Conservation (phyloP, 169 alveolate species). For the Plasmodium blacklocki region DNA sequence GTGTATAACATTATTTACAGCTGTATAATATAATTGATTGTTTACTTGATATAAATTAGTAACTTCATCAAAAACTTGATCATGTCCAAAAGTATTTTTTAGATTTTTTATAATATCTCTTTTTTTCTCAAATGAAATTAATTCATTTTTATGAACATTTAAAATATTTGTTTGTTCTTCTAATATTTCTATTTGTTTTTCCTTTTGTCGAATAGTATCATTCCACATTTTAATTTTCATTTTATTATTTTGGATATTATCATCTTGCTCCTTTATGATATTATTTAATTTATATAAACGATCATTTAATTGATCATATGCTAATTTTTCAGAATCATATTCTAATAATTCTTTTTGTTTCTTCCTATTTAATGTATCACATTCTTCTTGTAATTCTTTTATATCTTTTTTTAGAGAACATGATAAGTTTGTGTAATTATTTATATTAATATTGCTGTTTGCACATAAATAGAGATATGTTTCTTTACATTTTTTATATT, state of each 20-base stretch:
- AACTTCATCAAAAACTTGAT: conserved; percentile 81
- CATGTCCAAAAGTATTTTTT: conserved; percentile 61
- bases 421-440: conserved; percentile 12
- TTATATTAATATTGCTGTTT: conserved; percentile 49
- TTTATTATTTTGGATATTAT: conserved; percentile 43
- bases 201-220: conserved; percentile 10
- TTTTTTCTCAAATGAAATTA: conserved; percentile 72
- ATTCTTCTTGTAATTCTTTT: conserved; percentile 65
- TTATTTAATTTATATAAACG: conserved; percentile 14
- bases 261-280: conserved; percentile 68
- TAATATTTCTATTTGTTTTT: conserved; percentile 66
- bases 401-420: conserved; percentile 27
- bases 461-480: conserved; percentile 40
- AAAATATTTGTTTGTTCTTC: conserved; percentile 76
- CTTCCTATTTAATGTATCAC: conserved; percentile 41
- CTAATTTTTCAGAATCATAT: conserved; percentile 25
- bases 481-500: conserved; percentile 28
- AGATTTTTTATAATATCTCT: conserved; percentile 76
- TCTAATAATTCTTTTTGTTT: conserved; percentile 58
- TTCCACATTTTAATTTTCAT: conserved; percentile 27
- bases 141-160: conserved; percentile 79
- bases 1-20: conserved; percentile 80
- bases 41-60: conserved; percentile 77
- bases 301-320: conserved; percentile 14
- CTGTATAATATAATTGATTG: conserved; percentile 77